Evolutionary conservation across 768 basidiomycete genomes (phyloP).

Genomic region (Pleurotus salmoneostramineus): DNA sequence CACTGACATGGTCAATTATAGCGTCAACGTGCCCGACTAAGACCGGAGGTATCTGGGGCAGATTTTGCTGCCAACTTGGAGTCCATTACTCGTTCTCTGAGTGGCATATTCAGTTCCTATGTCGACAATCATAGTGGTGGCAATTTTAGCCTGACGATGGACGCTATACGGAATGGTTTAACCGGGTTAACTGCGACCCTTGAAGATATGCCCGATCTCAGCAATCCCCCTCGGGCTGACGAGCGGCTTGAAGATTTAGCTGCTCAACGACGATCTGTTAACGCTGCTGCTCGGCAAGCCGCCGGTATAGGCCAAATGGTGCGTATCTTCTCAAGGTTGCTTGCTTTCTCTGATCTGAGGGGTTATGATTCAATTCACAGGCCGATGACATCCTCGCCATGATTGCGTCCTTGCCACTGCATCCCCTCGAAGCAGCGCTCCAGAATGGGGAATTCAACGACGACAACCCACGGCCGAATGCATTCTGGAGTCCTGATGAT

Average conservation of each 20-base stretch:
- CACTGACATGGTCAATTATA: background rate
- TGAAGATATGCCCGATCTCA: background rate
- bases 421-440: background rate
- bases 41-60: background rate
- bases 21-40: background rate
- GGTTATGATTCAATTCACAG: background rate
- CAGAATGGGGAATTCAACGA: background rate
- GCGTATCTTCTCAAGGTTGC: background rate
- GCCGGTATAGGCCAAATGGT: background rate
- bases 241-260: background rate
- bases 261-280: background rate
- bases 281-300: background rate
- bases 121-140: background rate
- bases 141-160: background rate
- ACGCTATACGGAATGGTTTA: background rate
- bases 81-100: background rate
- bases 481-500: background rate
- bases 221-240: background rate
- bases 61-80: background rate
- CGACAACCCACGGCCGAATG: background rate
- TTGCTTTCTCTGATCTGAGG: no score
- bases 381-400: background rate
- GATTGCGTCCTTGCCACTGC: background rate
- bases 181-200: background rate
- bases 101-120: background rate